Conservation (phyloP, 305 asterid genomes). For the Solanum hybrid region DNA sequence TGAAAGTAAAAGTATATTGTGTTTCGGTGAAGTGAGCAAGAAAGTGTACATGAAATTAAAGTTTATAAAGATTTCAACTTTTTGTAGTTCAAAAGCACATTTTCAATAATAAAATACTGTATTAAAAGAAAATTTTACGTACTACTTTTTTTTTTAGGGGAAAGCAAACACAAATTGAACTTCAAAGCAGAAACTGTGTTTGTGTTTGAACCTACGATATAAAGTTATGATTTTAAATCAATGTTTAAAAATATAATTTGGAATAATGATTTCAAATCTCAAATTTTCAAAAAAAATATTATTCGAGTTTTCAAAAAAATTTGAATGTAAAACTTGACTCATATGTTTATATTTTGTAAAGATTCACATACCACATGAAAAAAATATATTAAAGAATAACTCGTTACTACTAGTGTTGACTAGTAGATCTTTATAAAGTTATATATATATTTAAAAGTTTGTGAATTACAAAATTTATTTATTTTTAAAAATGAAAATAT, state of each 20-base stretch:
- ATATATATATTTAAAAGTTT: background rate
- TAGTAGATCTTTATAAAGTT: background rate
- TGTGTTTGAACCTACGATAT: background rate
- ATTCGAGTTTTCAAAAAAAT: background rate
- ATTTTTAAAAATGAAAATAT: background rate
- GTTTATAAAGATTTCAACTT: background rate
- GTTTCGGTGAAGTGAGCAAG: background rate
- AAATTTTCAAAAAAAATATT: background rate
- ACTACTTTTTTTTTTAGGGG: background rate
- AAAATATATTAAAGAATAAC: background rate
- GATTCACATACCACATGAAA: background rate
- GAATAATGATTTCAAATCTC: background rate
- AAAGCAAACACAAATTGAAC: background rate
- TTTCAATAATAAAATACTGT: background rate
- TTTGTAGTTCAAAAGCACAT: background rate
- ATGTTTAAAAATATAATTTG: background rate
- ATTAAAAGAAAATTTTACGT: background rate
- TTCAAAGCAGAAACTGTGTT: background rate
- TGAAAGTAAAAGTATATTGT: background rate
- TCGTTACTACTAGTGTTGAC: background rate
- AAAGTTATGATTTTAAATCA: background rate
- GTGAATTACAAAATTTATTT: background rate
- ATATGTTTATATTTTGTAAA: background rate
- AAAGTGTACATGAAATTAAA: background rate
- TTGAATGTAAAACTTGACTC: background rate